phyloP scores from a whole-genome alignment of 1,284 basidiomycete genomes.

The Violaceomyces palustris region DNA sequence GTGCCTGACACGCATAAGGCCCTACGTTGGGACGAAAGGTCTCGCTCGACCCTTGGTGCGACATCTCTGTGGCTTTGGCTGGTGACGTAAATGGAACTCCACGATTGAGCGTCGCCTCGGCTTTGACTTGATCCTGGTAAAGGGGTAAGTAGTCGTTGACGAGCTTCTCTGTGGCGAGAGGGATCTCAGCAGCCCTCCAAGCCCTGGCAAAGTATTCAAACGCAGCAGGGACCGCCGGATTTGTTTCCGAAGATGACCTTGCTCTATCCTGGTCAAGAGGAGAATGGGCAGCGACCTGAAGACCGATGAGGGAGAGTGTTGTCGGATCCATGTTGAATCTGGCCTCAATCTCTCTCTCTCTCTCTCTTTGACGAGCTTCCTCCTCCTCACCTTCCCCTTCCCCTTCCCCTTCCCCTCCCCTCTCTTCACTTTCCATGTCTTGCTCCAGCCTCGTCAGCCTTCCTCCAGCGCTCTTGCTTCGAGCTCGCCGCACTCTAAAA shows the following conservation, averaged over 20 bases:
- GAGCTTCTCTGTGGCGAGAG: conserved; percentile 29
- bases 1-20: background rate
- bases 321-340: conserved; percentile 41
- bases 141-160: conserved; percentile 34
- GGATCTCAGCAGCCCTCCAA: conserved; percentile 33
- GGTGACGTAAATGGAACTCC: background rate
- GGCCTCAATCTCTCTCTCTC: conserved; percentile 20
- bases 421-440: too few relatives aligned
- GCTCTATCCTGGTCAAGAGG: background rate
- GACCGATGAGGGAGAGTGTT: conserved; percentile 31
- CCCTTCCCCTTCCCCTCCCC: too few relatives aligned
- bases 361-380: too few relatives aligned
- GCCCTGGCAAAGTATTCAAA: conserved; percentile 38
- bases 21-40: background rate
- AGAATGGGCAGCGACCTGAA: conserved; percentile 10
- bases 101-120: background rate
- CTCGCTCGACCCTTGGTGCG: background rate
- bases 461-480: too few relatives aligned
- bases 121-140: conserved; percentile 3
- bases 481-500: too few relatives aligned
- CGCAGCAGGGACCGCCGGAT: conserved; percentile 15
- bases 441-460: too few relatives aligned
- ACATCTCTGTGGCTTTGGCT: background rate
- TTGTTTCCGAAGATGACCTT: conserved; percentile 1
- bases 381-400: too few relatives aligned